Base-by-base conservation (phyloP, 2,329 filamentous ascomycete genomes). In the Epicoccum nigrum region DNA sequence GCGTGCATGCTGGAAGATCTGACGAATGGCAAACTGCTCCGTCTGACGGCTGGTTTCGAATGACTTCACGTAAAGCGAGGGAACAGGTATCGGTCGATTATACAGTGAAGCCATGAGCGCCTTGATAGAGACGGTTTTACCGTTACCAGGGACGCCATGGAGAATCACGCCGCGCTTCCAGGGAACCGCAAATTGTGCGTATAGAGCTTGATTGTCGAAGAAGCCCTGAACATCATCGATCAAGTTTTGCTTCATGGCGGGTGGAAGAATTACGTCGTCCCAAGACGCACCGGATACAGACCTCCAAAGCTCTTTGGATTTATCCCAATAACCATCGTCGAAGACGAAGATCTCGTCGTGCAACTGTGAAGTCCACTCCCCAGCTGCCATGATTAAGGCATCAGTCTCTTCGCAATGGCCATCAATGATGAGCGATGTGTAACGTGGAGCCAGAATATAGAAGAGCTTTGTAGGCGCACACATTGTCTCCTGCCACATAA, bases 101-200 rank as follows among this genome's bases (percentile, higher is more conserved):
- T 82, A 83, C 0, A 88, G 74, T 45, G 77, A 79, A 57, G 85
- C 78, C 82, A 88, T 88, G 48, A 84, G 81, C 0, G 86, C 85
- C 71, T 88, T 88, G 72, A 88, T 84, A 13, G 79, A 82, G 54
- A 88, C 85, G 0, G 86, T 88, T 72, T 88, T 88, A 9, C 86
- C 86, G 55, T 88, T 88, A 1, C 80, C 79, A 1, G 80, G 84
- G 0, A 84, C 81, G 0, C 85, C 85, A 46, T 77, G 68, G 42
- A 77, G 70, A 40, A 78, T 76, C 7, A 79, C 60, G 19, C 77
- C 77, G 21, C 77, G 69, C 44, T 78, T 79, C 77, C 77, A 79
- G 1, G 77, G 76, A 11, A 79, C 77, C 1, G 74, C 71, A 19
- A 77, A 73, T 21, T 74, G 66, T 15, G 70, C 62, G 58, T 79